Evolutionary conservation across 768 basidiomycete genomes (phyloP), one percentile per base, ranked within the genome.

Genomic region (Rhodotorula paludigena): DNA sequence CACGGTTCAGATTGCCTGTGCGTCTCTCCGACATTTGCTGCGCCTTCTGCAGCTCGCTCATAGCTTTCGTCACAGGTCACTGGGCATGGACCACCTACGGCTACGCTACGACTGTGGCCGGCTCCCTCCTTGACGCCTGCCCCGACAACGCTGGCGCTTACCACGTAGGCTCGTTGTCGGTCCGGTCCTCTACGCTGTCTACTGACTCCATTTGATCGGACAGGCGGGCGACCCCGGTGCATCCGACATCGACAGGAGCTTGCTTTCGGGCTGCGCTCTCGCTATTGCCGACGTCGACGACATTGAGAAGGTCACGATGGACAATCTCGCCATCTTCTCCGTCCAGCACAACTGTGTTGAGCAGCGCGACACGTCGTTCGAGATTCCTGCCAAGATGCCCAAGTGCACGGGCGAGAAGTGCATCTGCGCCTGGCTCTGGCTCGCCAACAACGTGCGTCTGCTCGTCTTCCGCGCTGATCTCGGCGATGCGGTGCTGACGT

Each of bases 401-500:
- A 52, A 69, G 2, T 78, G 77, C 56, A 75, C 77, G 11, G 73
- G 73, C 23, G 71, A 71, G 8, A 74, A 75, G 28, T 78, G 77
- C 59, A 74, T 73, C 32, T 77, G 76, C 64, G 68, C 62, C 7
- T 76, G 74, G 73, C 63, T 68, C 63, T 72, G 71, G 71, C 60
- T 72, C 25, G 71, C 70, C 5, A 61, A 64, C 51, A 53, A 51
- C 44, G 45, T 48, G 5, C 30, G 45, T 35, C 33, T 33, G 4
- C 23, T 12, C 32, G 36, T 38, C 44, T 35, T 32, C 8, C 28
- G 44, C 9, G 6, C 1, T 35, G 45, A 8, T 23, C 5, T n/a
- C 39, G 36, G n/a, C 52, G 39, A 14, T 36, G 11, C 1, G 6
- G 0, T 33, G 7, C 14, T 55, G 16, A 23, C 4, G 3, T 15